Percentiles rank a stretch among this genome's conserved stretches.
These are phyloP conservation scores for Penicillium palitans DNA, from an alignment of 2,329 filamentous ascomycete species.

Conservation along the genomic window DNA sequence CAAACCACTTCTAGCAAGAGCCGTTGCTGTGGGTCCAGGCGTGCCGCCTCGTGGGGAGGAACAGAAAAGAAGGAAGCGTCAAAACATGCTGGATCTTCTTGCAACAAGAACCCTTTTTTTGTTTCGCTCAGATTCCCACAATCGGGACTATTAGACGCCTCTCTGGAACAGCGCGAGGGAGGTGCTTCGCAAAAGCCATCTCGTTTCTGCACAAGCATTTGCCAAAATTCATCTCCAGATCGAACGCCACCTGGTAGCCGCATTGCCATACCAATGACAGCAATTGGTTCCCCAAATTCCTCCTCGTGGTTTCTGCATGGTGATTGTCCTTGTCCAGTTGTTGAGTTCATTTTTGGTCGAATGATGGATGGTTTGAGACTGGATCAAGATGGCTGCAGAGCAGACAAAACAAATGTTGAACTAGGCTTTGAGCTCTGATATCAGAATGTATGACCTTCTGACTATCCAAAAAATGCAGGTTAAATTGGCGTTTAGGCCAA, in stretches of 20 bases:
- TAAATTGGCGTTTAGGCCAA: background rate
- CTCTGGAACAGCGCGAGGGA: slow-evolving; percentile 28
- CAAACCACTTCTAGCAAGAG: slow-evolving; percentile 34
- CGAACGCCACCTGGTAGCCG: slow-evolving; percentile 24
- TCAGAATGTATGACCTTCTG: background rate
- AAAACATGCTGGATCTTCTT: slow-evolving; percentile 29
- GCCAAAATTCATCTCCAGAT: slow-evolving; percentile 22
- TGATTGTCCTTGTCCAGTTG: slow-evolving; percentile 11
- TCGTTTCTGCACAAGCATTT: slow-evolving; percentile 23
- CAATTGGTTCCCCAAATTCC: slow-evolving; percentile 14
- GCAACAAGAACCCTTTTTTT: slow-evolving; percentile 31
- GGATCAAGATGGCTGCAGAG: slow-evolving; percentile 6
- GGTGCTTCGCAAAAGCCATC: slow-evolving; percentile 22
- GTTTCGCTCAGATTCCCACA: slow-evolving; percentile 15
- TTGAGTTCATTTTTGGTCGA: slow-evolving; percentile 9
- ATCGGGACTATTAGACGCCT: slow-evolving; percentile 26
- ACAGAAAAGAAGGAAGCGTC: slow-evolving; percentile 34
- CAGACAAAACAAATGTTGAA: background rate
- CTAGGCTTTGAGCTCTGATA: background rate
- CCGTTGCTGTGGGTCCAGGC: slow-evolving; percentile 37
- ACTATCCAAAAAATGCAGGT: background rate
- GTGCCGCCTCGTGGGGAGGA: slow-evolving; percentile 23
- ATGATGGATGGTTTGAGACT: slow-evolving; percentile 5
- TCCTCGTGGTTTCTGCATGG: slow-evolving; percentile 2
- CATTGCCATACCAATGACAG: slow-evolving; percentile 29